phyloP scores from a whole-genome alignment of 768 basidiomycete species.

The Macrolepiota fuliginosa region DNA sequence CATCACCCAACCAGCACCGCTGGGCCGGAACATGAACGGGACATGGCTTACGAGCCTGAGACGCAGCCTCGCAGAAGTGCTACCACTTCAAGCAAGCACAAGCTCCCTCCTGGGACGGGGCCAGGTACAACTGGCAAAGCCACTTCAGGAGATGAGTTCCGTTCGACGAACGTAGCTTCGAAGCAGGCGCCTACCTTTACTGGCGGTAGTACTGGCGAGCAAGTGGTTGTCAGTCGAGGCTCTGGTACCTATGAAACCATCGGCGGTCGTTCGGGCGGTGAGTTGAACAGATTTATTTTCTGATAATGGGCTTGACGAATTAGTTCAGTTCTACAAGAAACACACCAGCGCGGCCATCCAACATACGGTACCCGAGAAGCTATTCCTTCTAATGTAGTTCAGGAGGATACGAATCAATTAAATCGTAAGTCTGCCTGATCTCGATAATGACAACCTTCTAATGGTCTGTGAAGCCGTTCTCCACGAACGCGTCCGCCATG shows the following conservation, averaged over 20 bases:
- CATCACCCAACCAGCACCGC: not conserved
- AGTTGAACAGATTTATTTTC: not conserved
- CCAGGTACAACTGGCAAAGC: constrained; percentile 19
- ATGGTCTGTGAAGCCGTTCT: constrained; percentile 20
- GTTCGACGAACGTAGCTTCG: no score
- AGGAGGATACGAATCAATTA: constrained; percentile 22
- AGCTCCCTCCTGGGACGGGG: constrained; percentile 21
- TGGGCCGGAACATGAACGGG: not conserved
- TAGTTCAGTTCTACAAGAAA: constrained; percentile 9
- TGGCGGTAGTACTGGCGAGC: constrained; percentile 3
- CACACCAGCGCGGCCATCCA: constrained; percentile 14
- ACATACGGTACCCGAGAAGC: constrained; percentile 13
- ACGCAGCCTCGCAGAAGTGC: not conserved
- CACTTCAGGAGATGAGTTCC: not conserved
- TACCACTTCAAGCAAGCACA: constrained; percentile 1
- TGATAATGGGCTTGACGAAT: not conserved
- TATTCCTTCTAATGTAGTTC: constrained; percentile 17
- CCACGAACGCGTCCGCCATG: constrained; percentile 25
- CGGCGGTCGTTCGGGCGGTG: constrained; percentile 5
- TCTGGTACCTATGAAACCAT: not conserved
- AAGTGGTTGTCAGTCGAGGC: not conserved
- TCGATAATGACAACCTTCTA: not conserved
- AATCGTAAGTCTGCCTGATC: constrained; percentile 16
- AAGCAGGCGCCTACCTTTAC: not conserved
- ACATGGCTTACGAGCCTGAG: not conserved